Conservation (phyloP, 768 basidiomycete species). For the Flagelloscypha sp. region DNA sequence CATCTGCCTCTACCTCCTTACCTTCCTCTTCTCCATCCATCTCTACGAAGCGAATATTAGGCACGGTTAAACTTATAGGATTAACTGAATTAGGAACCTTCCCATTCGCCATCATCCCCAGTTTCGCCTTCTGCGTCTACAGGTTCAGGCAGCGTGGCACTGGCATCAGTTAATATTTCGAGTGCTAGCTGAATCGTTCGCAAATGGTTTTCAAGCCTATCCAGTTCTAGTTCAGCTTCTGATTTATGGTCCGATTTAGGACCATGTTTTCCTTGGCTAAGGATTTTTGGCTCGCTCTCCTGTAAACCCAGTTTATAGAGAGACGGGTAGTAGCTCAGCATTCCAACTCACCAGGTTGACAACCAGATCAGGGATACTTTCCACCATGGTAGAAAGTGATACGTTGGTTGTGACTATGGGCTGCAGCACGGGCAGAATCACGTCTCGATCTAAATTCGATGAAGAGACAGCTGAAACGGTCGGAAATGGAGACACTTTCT, state of each 20-base stretch:
- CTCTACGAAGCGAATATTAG: constrained; percentile 8
- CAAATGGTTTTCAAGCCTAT: constrained; percentile 60
- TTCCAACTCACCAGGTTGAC: constrained; percentile 35
- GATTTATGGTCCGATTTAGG: constrained; percentile 76
- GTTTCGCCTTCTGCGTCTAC: constrained; percentile 32
- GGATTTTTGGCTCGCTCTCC: constrained; percentile 46
- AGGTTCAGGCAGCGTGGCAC: constrained; percentile 79
- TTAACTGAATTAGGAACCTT: constrained; percentile 1
- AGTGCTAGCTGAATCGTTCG: constrained; percentile 75
- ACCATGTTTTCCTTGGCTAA: constrained; percentile 51
- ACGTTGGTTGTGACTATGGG: constrained; percentile 58
- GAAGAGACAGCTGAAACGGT: constrained; percentile 54
- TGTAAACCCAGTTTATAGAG: constrained; percentile 14
- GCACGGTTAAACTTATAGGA: not conserved
- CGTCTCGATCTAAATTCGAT: constrained; percentile 62
- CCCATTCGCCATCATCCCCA: constrained; percentile 27
- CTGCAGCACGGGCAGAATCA: constrained; percentile 62
- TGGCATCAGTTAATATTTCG: constrained; percentile 82
- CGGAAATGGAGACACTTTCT: constrained; percentile 70
- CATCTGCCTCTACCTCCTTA: constrained; percentile 31
- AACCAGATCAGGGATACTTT: constrained; percentile 43
- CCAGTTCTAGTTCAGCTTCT: constrained; percentile 58
- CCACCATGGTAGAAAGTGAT: constrained; percentile 43
- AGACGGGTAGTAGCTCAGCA: constrained; percentile 1
- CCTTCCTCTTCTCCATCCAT: constrained; percentile 24